phyloP scores from a whole-genome alignment of 2,329 filamentous ascomycete species.

The Dothistroma pini region DNA sequence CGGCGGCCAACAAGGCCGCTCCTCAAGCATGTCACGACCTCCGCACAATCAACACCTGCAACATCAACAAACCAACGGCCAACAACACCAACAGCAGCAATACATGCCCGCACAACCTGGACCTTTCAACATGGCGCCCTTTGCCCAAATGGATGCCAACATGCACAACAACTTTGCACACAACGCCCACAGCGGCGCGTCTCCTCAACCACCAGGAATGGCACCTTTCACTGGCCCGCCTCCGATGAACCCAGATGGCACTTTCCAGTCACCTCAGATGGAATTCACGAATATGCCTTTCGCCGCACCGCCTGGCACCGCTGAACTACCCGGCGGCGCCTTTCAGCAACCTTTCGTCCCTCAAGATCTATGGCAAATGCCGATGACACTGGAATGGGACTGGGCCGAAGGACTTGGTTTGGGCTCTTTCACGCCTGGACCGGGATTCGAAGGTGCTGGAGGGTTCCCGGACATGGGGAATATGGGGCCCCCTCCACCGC shows the following conservation, averaged over 20 bases:
- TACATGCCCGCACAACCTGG: conserved; percentile 21
- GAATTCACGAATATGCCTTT: conserved; percentile 12
- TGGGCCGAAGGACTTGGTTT: conserved; percentile 52
- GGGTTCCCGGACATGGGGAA: conserved; percentile 1
- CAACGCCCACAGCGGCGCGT: conserved; percentile 2
- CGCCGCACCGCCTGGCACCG: conserved; percentile 8
- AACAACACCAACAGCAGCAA: conserved; percentile 12
- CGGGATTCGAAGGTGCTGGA: conserved; percentile 12
- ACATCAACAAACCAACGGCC: conserved; percentile 11
- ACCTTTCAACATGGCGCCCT: conserved; percentile 10
- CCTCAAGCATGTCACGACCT: conserved; percentile 17
- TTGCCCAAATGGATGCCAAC: conserved; percentile 13
- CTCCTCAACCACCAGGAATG: conserved; percentile 9
- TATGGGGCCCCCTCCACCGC: conserved; percentile 8
- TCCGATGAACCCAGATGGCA: neutral
- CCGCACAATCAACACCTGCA: conserved; percentile 11
- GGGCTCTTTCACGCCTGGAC: conserved; percentile 32
- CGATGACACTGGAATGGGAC: conserved; percentile 93
- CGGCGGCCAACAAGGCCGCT: conserved; percentile 3
- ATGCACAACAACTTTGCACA: neutral
- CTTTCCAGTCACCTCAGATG: conserved; percentile 6
- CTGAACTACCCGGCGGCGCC: conserved; percentile 23
- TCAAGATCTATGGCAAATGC: conserved; percentile 91
- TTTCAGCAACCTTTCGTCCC: conserved; percentile 88
- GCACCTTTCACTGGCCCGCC: conserved; percentile 2